These are phyloP conservation scores for Aspergillus carlsbadensis DNA, from an alignment of 495 filamentous ascomycete species.

Conservation along the genomic window DNA sequence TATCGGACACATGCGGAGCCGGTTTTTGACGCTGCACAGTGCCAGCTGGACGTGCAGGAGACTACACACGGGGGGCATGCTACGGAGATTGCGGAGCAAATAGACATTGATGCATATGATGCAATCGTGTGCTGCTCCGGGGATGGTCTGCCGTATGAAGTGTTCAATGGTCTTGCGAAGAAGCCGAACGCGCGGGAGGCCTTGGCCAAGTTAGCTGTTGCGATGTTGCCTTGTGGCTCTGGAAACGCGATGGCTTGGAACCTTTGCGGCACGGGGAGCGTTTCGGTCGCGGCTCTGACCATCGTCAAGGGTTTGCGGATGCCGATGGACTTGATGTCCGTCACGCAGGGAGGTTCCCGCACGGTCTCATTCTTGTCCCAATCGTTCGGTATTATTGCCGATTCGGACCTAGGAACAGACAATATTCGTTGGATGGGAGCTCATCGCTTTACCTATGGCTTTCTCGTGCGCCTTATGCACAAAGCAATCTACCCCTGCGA, in stretches of 20 bases:
- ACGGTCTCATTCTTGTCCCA: slow-evolving; percentile 89
- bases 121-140: slow-evolving; percentile 87
- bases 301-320: slow-evolving; percentile 83
- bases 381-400: slow-evolving; percentile 85
- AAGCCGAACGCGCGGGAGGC: slow-evolving; percentile 72
- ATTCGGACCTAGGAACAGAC: slow-evolving; percentile 85
- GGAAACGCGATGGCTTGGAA: slow-evolving; percentile 95
- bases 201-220: slow-evolving; percentile 74
- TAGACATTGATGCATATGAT: slow-evolving; percentile 81
- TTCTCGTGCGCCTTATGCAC: slow-evolving; percentile 67
- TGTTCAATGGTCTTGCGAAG: slow-evolving; percentile 88
- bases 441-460: slow-evolving; percentile 79
- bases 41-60: slow-evolving; percentile 70
- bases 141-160: slow-evolving; percentile 88
- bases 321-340: slow-evolving; percentile 79
- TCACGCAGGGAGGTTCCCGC: slow-evolving; percentile 74
- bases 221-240: slow-evolving; percentile 87
- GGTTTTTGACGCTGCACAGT: slow-evolving; percentile 78
- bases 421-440: slow-evolving; percentile 89
- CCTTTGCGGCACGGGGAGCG: slow-evolving; percentile 74
- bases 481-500: slow-evolving; percentile 85
- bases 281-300: slow-evolving; percentile 71
- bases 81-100: slow-evolving; percentile 68
- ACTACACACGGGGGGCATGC: slow-evolving; percentile 77
- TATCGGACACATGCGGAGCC: slow-evolving; percentile 78